A percentile compares a stretch with the other conserved stretches of the same genome.
Conservation (phyloP, 257 asterid genomes). For the Penstemon newberryi region DNA sequence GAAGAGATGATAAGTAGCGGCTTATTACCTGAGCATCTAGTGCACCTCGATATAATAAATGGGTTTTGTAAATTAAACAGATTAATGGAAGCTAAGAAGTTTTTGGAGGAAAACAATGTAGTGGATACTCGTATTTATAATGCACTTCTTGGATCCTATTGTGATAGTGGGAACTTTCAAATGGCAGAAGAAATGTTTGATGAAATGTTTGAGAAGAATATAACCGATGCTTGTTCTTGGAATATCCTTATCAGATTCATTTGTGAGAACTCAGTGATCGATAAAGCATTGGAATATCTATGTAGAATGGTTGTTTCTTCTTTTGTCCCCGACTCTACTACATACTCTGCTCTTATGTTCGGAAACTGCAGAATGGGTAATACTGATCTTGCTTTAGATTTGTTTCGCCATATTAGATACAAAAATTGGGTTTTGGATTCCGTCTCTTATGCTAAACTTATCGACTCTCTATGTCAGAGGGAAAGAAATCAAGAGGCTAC, state of each 20-base stretch:
- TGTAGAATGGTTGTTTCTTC: slow-evolving; percentile 64
- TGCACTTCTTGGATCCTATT: slow-evolving; percentile 56
- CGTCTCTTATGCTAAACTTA: slow-evolving; percentile 52
- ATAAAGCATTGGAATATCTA: slow-evolving; percentile 57
- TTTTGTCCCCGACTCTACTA: slow-evolving; percentile 43
- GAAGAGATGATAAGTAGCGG: slow-evolving; percentile 57
- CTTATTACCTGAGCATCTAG: slow-evolving; percentile 42
- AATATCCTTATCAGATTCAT: slow-evolving; percentile 54
- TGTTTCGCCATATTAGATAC: slow-evolving; percentile 43
- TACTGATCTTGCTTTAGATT: slow-evolving; percentile 43
- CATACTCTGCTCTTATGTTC: slow-evolving; percentile 66
- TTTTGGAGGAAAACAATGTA: slow-evolving; percentile 51
- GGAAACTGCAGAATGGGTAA: slow-evolving; percentile 60
- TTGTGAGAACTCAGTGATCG: slow-evolving; percentile 45
- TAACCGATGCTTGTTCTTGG: slow-evolving; percentile 59
- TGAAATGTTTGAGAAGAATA: slow-evolving; percentile 46
- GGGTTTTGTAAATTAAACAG: slow-evolving; percentile 55
- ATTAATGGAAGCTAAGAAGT: slow-evolving; percentile 45
- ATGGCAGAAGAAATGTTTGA: slow-evolving; percentile 47
- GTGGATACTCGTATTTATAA: slow-evolving; percentile 44
- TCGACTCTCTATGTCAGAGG: slow-evolving; percentile 50
- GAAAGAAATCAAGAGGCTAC: slow-evolving; percentile 52
- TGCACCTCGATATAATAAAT: slow-evolving; percentile 42
- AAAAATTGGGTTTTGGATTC: slow-evolving; percentile 57
- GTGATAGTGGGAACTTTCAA: slow-evolving; percentile 40